phyloP scores from a whole-genome alignment of 495 filamentous ascomycete genomes.

The Aspergillus leporis region DNA sequence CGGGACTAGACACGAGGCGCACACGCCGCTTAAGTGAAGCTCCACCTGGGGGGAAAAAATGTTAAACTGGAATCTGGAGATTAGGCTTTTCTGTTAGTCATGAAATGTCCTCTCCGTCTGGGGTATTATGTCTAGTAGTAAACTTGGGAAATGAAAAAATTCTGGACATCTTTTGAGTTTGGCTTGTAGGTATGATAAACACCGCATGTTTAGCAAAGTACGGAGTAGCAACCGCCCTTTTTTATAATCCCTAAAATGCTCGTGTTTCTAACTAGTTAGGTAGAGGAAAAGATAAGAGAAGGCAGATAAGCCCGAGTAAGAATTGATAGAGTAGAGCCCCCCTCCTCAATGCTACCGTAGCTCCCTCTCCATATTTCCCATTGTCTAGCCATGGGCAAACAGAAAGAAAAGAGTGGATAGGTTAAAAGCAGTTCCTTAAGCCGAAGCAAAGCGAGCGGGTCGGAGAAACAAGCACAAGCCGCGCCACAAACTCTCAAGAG shows the following conservation, averaged over 20 bases:
- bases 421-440: neutral
- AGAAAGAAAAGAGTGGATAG: neutral
- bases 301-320: neutral
- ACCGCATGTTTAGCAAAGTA: too few species aligned
- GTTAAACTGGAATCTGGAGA: slow-evolving; percentile 4
- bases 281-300: too few species aligned
- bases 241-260: too few species aligned
- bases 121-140: neutral
- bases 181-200: too few species aligned
- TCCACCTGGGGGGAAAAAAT: neutral
- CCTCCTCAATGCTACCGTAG: neutral
- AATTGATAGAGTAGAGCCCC: neutral
- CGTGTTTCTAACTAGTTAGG: too few species aligned
- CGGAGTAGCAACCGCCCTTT: too few species aligned
- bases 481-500: neutral
- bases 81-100: slow-evolving; percentile 10
- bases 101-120: neutral
- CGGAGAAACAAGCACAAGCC: neutral
- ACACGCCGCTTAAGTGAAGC: neutral
- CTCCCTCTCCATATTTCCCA: neutral
- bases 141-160: too few species aligned
- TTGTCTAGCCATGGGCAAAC: neutral
- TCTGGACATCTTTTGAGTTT: too few species aligned
- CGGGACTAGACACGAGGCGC: neutral
- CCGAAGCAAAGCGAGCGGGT: slow-evolving; percentile 13